phyloP scores from a whole-genome alignment of 2,329 filamentous ascomycete genomes.

The Parastagonospora avenae region DNA sequence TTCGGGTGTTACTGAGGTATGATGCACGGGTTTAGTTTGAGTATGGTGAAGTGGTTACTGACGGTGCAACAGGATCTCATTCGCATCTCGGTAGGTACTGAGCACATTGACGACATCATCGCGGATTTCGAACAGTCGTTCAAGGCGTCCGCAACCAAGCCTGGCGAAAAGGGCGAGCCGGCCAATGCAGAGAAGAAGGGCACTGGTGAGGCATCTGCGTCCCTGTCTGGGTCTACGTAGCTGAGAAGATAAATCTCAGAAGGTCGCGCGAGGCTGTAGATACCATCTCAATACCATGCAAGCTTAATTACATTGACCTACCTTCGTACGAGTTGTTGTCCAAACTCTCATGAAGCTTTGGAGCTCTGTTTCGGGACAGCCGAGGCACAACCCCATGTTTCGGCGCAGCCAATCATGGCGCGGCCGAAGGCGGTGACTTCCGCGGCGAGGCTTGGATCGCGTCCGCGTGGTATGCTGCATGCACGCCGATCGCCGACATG shows the following conservation, averaged over 20 bases:
- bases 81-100: constrained; percentile 91
- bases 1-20: constrained; percentile 80
- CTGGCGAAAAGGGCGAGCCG: constrained; percentile 39
- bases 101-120: constrained; percentile 97
- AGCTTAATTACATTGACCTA: no score
- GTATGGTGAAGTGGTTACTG: constrained; percentile 14
- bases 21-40: constrained; percentile 13
- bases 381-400: background rate
- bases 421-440: background rate
- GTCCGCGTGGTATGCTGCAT: background rate
- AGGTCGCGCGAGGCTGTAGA: no score
- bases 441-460: background rate
- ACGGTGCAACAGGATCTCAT: constrained; percentile 72
- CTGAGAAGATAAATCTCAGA: constrained; percentile 5
- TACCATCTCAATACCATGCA: no score
- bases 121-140: constrained; percentile 94
- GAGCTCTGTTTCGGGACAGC: background rate
- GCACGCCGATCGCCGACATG: constrained; percentile 1
- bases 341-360: no score
- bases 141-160: constrained; percentile 59
- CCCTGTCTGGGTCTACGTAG: constrained; percentile 39
- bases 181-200: constrained; percentile 41
- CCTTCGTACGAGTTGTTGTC: no score
- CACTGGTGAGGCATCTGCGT: constrained; percentile 28
- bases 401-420: background rate